A percentile compares a stretch with the other conserved stretches of the same genome.
Conservation (phyloP, 805 yeast genomes). For the Blastobotrys terrestris region DNA sequence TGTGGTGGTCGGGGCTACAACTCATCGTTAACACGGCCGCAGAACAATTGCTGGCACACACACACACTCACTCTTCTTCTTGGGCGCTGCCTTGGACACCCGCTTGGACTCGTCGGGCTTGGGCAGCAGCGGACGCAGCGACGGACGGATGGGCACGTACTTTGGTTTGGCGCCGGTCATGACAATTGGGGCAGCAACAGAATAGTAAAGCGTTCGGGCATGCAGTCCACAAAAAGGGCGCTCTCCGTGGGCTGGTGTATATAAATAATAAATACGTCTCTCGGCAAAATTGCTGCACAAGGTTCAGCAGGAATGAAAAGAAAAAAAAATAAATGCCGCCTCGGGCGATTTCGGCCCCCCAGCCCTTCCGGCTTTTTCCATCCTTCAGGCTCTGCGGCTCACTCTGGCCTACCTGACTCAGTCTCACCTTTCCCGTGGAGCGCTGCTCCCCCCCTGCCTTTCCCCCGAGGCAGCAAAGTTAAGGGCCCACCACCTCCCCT, state of each 20-base stretch:
- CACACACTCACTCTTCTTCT: background rate
- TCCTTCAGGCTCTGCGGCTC: too few relatives aligned
- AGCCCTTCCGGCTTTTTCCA: background rate
- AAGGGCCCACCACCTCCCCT: too few relatives aligned
- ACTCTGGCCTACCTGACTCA: too few relatives aligned
- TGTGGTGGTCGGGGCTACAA: too few relatives aligned
- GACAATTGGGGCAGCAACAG: background rate
- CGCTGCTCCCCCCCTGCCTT: too few relatives aligned
- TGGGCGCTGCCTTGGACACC: background rate
- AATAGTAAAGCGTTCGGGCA: background rate
- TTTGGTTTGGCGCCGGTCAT: background rate
- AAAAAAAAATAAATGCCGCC: background rate
- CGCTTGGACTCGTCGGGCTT: conserved; percentile 21
- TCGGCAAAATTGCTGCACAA: background rate
- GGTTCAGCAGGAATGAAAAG: background rate
- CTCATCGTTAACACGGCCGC: too few relatives aligned
- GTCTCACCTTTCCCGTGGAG: too few relatives aligned
- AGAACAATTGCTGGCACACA: background rate
- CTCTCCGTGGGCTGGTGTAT: background rate
- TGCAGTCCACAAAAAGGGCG: background rate
- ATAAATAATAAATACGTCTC: background rate
- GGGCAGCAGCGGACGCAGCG: conserved; percentile 32
- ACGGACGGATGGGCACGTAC: conserved; percentile 30
- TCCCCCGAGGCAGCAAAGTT: too few relatives aligned
- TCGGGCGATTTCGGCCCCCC: background rate